A percentile compares a stretch with the other conserved stretches of the same genome.
Evolutionary conservation across 2,329 filamentous ascomycete genomes (phyloP).

Genomic region (Epichloe amarillans): DNA sequence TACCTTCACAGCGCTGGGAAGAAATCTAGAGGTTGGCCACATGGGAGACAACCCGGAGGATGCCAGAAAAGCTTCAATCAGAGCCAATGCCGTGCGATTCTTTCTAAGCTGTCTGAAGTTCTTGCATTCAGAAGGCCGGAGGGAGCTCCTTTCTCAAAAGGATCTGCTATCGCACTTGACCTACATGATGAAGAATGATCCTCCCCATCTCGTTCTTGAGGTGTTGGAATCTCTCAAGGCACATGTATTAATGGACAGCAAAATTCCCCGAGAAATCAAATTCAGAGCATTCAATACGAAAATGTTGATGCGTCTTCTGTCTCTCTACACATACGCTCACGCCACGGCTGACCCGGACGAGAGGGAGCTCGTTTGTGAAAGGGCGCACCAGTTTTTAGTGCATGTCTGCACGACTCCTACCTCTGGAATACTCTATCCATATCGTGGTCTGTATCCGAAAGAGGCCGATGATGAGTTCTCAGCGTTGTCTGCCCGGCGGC

Average conservation of each 20-base stretch:
- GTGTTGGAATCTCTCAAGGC: conserved; percentile 58
- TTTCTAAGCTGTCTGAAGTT: conserved; percentile 68
- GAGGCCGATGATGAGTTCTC: conserved; percentile 41
- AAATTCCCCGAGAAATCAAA: conserved; percentile 59
- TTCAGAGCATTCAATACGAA: conserved; percentile 62
- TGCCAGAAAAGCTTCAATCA: conserved; percentile 58
- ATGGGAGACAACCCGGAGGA: conserved; percentile 46
- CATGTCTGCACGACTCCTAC: conserved; percentile 59
- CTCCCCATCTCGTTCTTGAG: conserved; percentile 60
- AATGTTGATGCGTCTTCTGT: conserved; percentile 58
- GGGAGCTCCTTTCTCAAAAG: conserved; percentile 64
- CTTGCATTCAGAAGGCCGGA: conserved; percentile 63
- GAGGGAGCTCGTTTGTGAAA: conserved; percentile 43
- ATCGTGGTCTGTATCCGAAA: conserved; percentile 75
- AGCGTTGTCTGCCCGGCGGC: conserved; percentile 13
- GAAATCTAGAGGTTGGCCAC: conserved; percentile 64
- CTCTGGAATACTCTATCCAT: conserved; percentile 62
- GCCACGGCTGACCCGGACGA: conserved; percentile 27
- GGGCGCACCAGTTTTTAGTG: conserved; percentile 63
- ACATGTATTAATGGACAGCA: conserved; percentile 61
- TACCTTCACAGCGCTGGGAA: conserved; percentile 66
- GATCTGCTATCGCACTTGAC: conserved; percentile 77
- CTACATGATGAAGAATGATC: conserved; percentile 64
- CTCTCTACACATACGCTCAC: conserved; percentile 52
- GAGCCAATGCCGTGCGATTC: conserved; percentile 73